A percentile compares a stretch with the other conserved stretches of the same genome.
These are phyloP conservation scores for Clavulina sp. DNA, from an alignment of 768 basidiomycete genomes.

Conservation along the genomic window DNA sequence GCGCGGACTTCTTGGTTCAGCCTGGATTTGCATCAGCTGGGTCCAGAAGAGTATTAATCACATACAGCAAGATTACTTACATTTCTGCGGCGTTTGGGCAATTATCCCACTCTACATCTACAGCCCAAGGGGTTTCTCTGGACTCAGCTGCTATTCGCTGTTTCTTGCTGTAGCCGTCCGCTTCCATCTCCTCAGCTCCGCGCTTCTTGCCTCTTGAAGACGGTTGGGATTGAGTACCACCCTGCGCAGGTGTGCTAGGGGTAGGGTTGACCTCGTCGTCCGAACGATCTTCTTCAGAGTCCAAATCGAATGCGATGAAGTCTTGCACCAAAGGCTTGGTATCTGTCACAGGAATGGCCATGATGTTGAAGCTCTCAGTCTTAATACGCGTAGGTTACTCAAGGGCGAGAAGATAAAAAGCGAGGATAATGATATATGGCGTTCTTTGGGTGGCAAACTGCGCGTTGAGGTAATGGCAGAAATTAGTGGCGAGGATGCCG, in stretches of 20 bases:
- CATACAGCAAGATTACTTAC: constrained; percentile 28
- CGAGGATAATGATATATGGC: background rate
- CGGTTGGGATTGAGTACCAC: background rate
- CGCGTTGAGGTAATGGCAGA: background rate
- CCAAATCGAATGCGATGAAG: constrained; percentile 18
- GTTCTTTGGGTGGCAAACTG: background rate
- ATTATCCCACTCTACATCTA: constrained; percentile 47
- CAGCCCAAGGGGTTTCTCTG: constrained; percentile 54
- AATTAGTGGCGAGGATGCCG: background rate
- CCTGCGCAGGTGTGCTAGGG: constrained; percentile 8
- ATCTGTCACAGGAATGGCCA: background rate
- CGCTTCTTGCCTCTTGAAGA: constrained; percentile 23
- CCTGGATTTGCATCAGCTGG: constrained; percentile 25
- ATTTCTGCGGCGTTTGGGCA: constrained; percentile 71
- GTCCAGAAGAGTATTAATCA: background rate
- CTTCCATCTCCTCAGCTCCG: constrained; percentile 29
- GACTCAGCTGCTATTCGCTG: constrained; percentile 33
- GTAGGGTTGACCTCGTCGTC: constrained; percentile 14
- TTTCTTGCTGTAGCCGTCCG: constrained; percentile 36
- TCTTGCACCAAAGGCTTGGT: constrained; percentile 11
- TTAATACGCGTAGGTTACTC: background rate
- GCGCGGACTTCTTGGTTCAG: constrained; percentile 74
- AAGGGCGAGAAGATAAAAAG: background rate
- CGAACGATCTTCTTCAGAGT: constrained; percentile 12
- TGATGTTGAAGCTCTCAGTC: background rate